These are phyloP conservation scores for Didymellaceae sp. DNA, from an alignment of 2,329 filamentous ascomycete species.

Conservation along the genomic window DNA sequence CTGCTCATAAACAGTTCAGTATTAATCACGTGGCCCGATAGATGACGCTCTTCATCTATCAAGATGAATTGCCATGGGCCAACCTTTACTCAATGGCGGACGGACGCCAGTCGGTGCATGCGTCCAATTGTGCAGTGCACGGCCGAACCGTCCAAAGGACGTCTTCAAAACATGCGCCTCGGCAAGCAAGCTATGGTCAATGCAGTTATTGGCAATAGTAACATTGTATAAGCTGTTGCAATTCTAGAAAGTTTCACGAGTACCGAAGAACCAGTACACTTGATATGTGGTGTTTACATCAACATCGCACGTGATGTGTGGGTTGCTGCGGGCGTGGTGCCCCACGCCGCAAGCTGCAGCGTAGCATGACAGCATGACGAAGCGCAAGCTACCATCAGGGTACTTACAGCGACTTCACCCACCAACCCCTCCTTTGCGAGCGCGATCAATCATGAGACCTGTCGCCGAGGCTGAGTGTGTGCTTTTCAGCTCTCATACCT, in stretches of 20 bases:
- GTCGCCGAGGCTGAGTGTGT: conserved; percentile 44
- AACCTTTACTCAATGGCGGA: too few relatives aligned
- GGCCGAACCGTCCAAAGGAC: neutral
- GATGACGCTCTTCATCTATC: too few relatives aligned
- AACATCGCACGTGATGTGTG: conserved; percentile 18
- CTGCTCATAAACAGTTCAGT: too few relatives aligned
- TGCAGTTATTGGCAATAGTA: conserved; percentile 1
- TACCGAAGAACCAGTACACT: too few relatives aligned
- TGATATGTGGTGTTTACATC: neutral
- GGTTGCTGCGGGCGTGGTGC: conserved; percentile 24
- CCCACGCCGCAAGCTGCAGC: conserved; percentile 25
- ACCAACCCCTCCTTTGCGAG: conserved; percentile 10
- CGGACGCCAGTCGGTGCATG: too few relatives aligned
- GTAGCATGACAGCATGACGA: conserved; percentile 25
- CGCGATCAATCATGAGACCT: conserved; percentile 38
- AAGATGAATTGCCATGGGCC: too few relatives aligned
- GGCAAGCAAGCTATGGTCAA: neutral
- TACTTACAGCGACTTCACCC: conserved; percentile 30
- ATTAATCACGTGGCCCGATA: too few relatives aligned
- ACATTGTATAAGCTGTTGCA: too few relatives aligned
- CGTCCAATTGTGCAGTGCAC: too few relatives aligned
- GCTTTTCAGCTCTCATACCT: neutral
- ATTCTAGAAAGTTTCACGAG: too few relatives aligned
- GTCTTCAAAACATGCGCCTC: neutral
- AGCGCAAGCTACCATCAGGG: conserved; percentile 41